phyloP scores from a whole-genome alignment of 257 asterid species.

The Solanum tarapatanum region DNA sequence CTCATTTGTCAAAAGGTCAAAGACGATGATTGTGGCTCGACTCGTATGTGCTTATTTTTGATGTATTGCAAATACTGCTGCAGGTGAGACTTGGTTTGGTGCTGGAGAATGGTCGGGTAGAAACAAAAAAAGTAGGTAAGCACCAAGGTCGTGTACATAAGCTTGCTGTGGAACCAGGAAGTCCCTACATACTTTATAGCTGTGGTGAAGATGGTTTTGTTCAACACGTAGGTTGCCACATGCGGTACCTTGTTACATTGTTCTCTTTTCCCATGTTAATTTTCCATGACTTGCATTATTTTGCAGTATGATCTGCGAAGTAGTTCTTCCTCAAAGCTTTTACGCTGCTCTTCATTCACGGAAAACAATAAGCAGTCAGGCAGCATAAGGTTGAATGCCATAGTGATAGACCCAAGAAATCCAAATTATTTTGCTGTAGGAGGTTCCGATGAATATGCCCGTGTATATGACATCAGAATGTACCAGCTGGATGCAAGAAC shows the following conservation, averaged over 20 bases:
- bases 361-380: slow-evolving; percentile 20
- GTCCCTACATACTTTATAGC: slow-evolving; percentile 63
- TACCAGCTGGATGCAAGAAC: slow-evolving; percentile 28
- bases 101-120: slow-evolving; percentile 51
- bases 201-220: slow-evolving; percentile 81
- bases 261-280: neutral
- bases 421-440: slow-evolving; percentile 68
- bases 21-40: neutral
- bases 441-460: slow-evolving; percentile 66
- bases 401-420: slow-evolving; percentile 65
- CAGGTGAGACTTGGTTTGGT: slow-evolving; percentile 73
- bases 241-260: neutral
- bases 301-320: slow-evolving; percentile 79
- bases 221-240: slow-evolving; percentile 45
- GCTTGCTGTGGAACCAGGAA: slow-evolving; percentile 85
- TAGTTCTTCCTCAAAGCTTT: slow-evolving; percentile 49
- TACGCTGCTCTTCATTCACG: slow-evolving; percentile 36
- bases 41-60: neutral
- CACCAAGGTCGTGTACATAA: slow-evolving; percentile 74
- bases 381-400: slow-evolving; percentile 45
- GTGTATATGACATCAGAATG: slow-evolving; percentile 62
- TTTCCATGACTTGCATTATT: slow-evolving; percentile 7
- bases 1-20: neutral
- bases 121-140: slow-evolving; percentile 48
- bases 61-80: neutral